phyloP scores from a whole-genome alignment of 805 yeast genomes.

The Ogataea siamensis region DNA sequence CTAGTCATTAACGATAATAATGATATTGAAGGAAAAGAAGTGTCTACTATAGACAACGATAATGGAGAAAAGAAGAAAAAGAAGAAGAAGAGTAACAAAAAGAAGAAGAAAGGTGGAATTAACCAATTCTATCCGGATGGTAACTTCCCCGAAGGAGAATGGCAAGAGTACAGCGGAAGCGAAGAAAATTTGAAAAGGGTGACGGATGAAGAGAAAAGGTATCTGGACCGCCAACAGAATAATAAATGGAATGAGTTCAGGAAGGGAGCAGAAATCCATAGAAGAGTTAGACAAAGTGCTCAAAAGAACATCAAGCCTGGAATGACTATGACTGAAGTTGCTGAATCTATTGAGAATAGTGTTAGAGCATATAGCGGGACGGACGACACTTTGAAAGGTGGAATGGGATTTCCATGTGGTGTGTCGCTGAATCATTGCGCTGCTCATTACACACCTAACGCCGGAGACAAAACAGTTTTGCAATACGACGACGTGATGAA shows the following conservation, averaged over 20 bases:
- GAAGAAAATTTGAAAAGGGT: slow-evolving; percentile 69
- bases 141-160: slow-evolving; percentile 82
- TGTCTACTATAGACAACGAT: slow-evolving; percentile 15
- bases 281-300: slow-evolving; percentile 83
- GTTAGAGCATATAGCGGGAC: slow-evolving; percentile 63
- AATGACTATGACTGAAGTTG: slow-evolving; percentile 86
- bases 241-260: slow-evolving; percentile 83
- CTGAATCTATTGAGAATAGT: slow-evolving; percentile 83
- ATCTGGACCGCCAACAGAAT: slow-evolving; percentile 62
- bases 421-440: slow-evolving; percentile 90
- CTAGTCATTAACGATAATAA: too few species aligned
- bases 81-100: slow-evolving; percentile 61
- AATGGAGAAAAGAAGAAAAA: slow-evolving; percentile 35
- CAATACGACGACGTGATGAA: slow-evolving; percentile 91
- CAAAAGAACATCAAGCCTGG: slow-evolving; percentile 80
- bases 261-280: slow-evolving; percentile 94
- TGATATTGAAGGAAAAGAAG: too few species aligned
- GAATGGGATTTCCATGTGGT: slow-evolving; percentile 99
- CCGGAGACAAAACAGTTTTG: slow-evolving; percentile 83
- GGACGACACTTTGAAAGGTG: slow-evolving; percentile 69
- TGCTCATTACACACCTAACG: slow-evolving; percentile 97
- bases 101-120: slow-evolving; percentile 61
- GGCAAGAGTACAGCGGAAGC: slow-evolving; percentile 63
- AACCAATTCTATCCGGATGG: slow-evolving; percentile 67
- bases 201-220: slow-evolving; percentile 83